A percentile compares a stretch with the other conserved stretches of the same genome.
Evolutionary conservation across 2,329 filamentous ascomycete genomes (phyloP).

Genomic region (Tothia fuscella): DNA sequence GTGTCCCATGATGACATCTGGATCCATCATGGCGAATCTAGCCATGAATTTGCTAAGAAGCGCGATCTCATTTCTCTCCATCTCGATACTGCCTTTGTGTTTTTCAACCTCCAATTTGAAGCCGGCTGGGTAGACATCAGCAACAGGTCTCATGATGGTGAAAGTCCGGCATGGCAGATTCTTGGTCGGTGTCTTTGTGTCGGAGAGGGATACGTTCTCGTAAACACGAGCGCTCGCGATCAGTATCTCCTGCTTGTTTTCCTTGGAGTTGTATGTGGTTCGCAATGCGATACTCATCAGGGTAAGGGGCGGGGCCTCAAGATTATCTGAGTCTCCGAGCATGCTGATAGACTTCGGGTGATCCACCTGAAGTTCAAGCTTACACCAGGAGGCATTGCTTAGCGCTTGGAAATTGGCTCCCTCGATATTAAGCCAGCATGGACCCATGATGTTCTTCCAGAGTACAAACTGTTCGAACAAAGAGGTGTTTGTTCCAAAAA

Average conservation of each 20-base stretch:
- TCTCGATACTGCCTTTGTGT: constrained; percentile 63
- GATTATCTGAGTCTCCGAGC: constrained; percentile 63
- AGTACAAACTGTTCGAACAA: constrained; percentile 97
- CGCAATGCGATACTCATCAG: constrained; percentile 91
- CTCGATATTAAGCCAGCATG: constrained; percentile 89
- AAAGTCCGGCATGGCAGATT: constrained; percentile 83
- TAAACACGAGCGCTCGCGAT: constrained; percentile 87
- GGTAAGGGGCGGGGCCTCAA: constrained; percentile 77
- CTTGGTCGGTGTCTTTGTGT: constrained; percentile 80
- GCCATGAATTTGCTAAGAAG: constrained; percentile 82
- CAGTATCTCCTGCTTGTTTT: constrained; percentile 93
- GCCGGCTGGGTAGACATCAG: constrained; percentile 65
- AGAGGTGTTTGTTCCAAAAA: constrained; percentile 87
- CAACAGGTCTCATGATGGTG: constrained; percentile 76
- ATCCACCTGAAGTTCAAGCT: constrained; percentile 73
- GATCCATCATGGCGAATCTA: constrained; percentile 76
- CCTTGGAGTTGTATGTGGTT: constrained; percentile 77
- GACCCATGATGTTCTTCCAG: constrained; percentile 98
- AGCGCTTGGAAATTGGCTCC: constrained; percentile 72
- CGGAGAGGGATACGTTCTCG: constrained; percentile 74
- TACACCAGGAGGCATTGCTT: constrained; percentile 93
- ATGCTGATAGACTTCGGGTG: constrained; percentile 66
- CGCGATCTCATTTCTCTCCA: constrained; percentile 74
- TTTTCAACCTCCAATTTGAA: constrained; percentile 71
- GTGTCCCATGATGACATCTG: constrained; percentile 87